Evolutionary conservation across 371 early-diverging fungal genomes (phyloP), one percentile per base, ranked within the genome.

Genomic region (Smittium mucronatum): DNA sequence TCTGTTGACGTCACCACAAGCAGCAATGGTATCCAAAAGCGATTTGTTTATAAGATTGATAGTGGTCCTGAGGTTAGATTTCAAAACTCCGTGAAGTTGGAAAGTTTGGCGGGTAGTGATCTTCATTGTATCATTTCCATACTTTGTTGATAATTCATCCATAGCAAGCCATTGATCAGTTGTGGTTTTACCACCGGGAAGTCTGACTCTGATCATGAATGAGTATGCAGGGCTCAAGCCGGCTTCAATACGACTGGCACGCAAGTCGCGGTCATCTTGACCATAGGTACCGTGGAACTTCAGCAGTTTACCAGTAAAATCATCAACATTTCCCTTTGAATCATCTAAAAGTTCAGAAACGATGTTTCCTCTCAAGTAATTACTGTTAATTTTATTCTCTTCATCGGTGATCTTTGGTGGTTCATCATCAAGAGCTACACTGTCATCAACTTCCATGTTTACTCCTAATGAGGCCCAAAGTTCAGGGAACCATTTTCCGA

Each of bases 231-330:
- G 88, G 80, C 94, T 94, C 5, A 91, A 78, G 69, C 93, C 92
- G 74, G 86, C 88, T 75, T 89, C 85, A 77, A 87, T 83, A 61
- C 94, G 87, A 69, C 87, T 87, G 34, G 90, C 91, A 68, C 95
- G 87, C 57, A 94, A 76, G 80, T 95, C 95, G 74, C 95, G 89
- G 78, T 95, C 95, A 76, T 95, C 95, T 74, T 95, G 95, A 79
- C 89, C 89, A 82, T 95, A 95, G 58, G 90, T 93, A 71, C 95
- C 95, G 78, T 95, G 95, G 88, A 94, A 94, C 82, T 95, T 95
- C 72, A 89, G 88, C 75, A 95, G 75, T 81, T 92, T 92, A 75
- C 89, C 89, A 80, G 93, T 93, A 75, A 84, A 86, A 80, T 93
- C 94, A 67, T 83, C 80, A 36, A 95, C 84, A 30, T 86, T 87